Evolutionary conservation across 768 basidiomycete genomes (phyloP), one percentile per base, ranked within the genome.

Genomic region (Leccinum rimulosum): DNA sequence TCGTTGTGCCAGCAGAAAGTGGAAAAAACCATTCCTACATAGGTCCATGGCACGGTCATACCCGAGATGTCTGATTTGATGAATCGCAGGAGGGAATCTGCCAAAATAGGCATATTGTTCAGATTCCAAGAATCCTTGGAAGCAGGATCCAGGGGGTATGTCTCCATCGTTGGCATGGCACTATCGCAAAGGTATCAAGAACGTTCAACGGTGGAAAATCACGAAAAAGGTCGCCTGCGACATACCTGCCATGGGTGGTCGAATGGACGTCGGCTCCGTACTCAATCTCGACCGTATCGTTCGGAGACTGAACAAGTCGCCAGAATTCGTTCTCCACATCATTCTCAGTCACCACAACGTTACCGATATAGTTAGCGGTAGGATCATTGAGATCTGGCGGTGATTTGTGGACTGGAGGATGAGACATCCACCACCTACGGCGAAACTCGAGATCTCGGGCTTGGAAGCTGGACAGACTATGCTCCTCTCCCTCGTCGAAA

Each of bases 1-100:
- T 94, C 95, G 69, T 99, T 99, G 76, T 99, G 97, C 97, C 97
- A 99, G 72, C 96, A 98, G 74, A 99, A 99, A 3, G 97, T 96
- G 14, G 95, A 96, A 73, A 99, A 99, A 17, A 94, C 81, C 96
- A 98, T 98, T 50, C 97, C 97, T 61, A 98, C 93, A 73, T 99
- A 99, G 38, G 93, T 97, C 95, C 95, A 98, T 11, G 95, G 95
- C 10, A 98, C 93, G 2, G 96, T 98, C 96, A 99, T 99, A 14
- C 97, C 97, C 55, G 95, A 98, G 56, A 99, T 97, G 73, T 98
- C 95, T 4, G 94, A 95, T 75, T 98, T 97, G 77, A 99, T 97
- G 74, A 88, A 99, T 12, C 97, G 91, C 35, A 99, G 82, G 11
- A 99, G 83, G 30, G 96, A 98, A 59, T 96, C 93, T 1, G 88